Base-by-base conservation (phyloP, 345 rosid species). In the Murraya koenigii region DNA sequence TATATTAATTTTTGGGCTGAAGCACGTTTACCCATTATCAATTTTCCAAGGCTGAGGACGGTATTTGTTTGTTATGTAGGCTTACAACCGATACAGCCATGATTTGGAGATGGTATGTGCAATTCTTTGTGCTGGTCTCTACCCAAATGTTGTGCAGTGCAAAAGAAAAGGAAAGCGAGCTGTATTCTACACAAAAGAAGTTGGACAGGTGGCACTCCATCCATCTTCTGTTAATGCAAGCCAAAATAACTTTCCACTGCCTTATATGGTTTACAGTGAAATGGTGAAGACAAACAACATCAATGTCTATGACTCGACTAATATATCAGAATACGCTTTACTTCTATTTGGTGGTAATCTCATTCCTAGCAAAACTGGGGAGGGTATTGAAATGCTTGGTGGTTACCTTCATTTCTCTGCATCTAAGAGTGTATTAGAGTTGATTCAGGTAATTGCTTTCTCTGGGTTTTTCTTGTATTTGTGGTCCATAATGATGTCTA, bases 341-440 rank as follows among this genome's bases (percentile, higher is more conserved):
- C 96, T 95, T 76, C 86, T 95, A 77, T 95, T 95, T 79, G 98
- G 99, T 33, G 98, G 99, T 26, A 90, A 68, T 85, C 94, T 95
- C 58, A 79, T 80, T 67, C 93, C 98, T 20, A 86, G 91, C 86
- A 85, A 90, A 80, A 86, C 81, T 1, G 95, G 95, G 80, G 91
- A 91, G 80, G 97, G 94, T 38, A 95, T 95, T 79, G 99, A 95
- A 86, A 95, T 95, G 97, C 89, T 95, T 71, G 97, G 90, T 55
- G 99, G 98, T 44, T 95, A 95, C 88, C 97, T 95, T 73, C 98
- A 95, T 84, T 95, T 95, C 86, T 93, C 97, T 36, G 92, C 99
- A 35, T 89, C 99, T 1, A 93, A 82, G 82, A 93, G 86, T 38
- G 91, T 93, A 8, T 72, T 93, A 80, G 89, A 95, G 66, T 87